Conservation (phyloP, 108 stramenopile genomes). For the Cylindrotheca closterium region DNA sequence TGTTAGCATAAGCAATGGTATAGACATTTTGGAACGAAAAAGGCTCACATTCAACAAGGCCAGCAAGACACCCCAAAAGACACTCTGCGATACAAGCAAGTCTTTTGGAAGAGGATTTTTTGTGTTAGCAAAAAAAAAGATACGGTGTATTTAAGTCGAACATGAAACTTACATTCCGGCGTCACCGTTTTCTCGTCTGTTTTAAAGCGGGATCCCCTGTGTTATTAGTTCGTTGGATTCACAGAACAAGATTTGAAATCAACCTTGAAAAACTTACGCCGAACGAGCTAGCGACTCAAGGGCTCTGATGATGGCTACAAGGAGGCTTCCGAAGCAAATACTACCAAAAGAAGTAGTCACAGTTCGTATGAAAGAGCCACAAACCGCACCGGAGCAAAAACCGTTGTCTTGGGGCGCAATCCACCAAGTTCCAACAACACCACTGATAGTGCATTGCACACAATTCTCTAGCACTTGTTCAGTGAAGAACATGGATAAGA, state of each 20-base stretch:
- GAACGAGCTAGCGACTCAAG: conserved; percentile 52
- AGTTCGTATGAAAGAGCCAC: conserved; percentile 58
- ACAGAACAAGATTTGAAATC: too few relatives aligned
- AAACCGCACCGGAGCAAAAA: conserved; percentile 66
- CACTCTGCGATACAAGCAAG: conserved; percentile 64
- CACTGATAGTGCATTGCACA: conserved; percentile 81
- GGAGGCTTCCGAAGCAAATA: conserved; percentile 87
- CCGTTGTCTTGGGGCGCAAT: conserved; percentile 63
- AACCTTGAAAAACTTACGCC: too few relatives aligned
- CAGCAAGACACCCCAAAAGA: conserved; percentile 52
- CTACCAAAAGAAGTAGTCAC: conserved; percentile 86
- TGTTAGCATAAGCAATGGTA: background rate
- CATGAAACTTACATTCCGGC: conserved; percentile 36
- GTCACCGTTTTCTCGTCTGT: conserved; percentile 55
- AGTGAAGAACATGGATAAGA: conserved; percentile 61
- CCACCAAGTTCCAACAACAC: conserved; percentile 92
- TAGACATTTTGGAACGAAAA: background rate
- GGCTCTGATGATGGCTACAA: conserved; percentile 87
- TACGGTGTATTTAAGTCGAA: too few relatives aligned
- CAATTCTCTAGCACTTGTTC: conserved; percentile 79
- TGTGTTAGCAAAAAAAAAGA: too few relatives aligned
- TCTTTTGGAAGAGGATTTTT: too few relatives aligned
- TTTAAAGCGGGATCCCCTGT: too few relatives aligned
- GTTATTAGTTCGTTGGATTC: too few relatives aligned
- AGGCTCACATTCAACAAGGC: conserved; percentile 54